Base-by-base conservation (phyloP, 2,329 filamentous ascomycete species). In the Neofusicoccum laricinum region DNA sequence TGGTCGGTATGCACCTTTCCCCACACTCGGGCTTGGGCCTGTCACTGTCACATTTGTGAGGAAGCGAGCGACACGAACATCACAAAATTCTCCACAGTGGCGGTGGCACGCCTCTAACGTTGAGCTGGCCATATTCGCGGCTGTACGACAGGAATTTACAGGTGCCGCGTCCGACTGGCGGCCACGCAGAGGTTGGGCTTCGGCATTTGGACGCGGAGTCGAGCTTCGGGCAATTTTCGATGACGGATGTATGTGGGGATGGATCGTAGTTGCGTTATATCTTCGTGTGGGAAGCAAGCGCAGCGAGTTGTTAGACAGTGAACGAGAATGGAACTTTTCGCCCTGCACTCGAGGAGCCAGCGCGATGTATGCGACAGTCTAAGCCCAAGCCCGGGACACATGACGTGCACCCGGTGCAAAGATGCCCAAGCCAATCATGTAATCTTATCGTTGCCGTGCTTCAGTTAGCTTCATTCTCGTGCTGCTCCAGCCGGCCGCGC, bases 391-490 rank as follows among this genome's bases (percentile, higher is more conserved):
- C 48, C 34, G 21, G 61, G 49, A 45, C 48, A 36, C 49, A 59
- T 59, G 55, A 59, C 55, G 40, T 46, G 40, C 40, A 46, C 55
- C 30, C 15, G 41, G 40, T 32, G 32, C 14, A 50, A 40, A 49
- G 58, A 48, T 48, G 57, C 57, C 45, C 43, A 64, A 49, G 19
- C 62, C 62, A 58, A 64, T 64, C 62, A 64, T 64, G 62, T 58
- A 64, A 64, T 64, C 62, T 58, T 64, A 64, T 64, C 62, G 50
- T 57, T 55, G 49, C 48, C 62, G 62, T 64, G 62, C 62, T 64
- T 30, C 46, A 41, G 15, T 51, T 62, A 62, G 59, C 46, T 62
- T 48, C 62, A 48, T 64, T 64, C 62, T 64, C 51, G 50, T 50
- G 46, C 50, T 58, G 62, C 62, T 64, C 30, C 45, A 49, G 41